Conservation (phyloP, 1,284 basidiomycete genomes). For the Puccinia horiana region DNA sequence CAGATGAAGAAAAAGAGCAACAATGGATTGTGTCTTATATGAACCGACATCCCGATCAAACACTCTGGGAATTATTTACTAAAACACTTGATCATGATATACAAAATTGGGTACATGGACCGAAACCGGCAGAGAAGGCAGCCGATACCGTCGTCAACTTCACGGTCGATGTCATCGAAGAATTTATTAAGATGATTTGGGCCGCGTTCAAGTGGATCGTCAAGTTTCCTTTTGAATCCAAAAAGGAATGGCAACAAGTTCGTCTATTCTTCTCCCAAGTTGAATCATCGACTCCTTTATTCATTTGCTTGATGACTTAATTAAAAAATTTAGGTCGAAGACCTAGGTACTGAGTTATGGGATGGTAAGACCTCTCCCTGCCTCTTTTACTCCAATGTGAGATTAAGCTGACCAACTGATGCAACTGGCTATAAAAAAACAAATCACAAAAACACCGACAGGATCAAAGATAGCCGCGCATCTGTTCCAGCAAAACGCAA, state of each 20-base stretch:
- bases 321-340: slow-evolving; percentile 21
- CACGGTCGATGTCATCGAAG: slow-evolving; percentile 9
- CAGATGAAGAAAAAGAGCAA: slow-evolving; percentile 43
- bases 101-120: slow-evolving; percentile 26
- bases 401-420: slow-evolving; percentile 13
- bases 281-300: not conserved
- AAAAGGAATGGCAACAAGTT: slow-evolving; percentile 44
- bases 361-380: slow-evolving; percentile 7
- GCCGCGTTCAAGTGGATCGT: slow-evolving; percentile 47
- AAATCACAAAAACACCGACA: not conserved
- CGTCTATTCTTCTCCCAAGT: not conserved
- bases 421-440: not conserved
- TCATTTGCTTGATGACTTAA: not conserved
- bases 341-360: slow-evolving; percentile 36
- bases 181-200: slow-evolving; percentile 42
- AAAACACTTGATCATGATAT: slow-evolving; percentile 33
- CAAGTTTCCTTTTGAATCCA: slow-evolving; percentile 46
- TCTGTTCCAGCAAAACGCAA: slow-evolving; percentile 31
- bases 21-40: slow-evolving; percentile 46
- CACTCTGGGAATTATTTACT: slow-evolving; percentile 48
- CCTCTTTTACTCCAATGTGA: not conserved
- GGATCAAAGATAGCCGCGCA: slow-evolving; percentile 28
- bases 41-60: slow-evolving; percentile 40
- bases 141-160: slow-evolving; percentile 30
- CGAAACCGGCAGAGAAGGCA: slow-evolving; percentile 21